A percentile compares a stretch with the other conserved stretches of the same genome.
These are phyloP conservation scores for Usnea hakonensis DNA, from an alignment of 495 filamentous ascomycete genomes.

Conservation along the genomic window DNA sequence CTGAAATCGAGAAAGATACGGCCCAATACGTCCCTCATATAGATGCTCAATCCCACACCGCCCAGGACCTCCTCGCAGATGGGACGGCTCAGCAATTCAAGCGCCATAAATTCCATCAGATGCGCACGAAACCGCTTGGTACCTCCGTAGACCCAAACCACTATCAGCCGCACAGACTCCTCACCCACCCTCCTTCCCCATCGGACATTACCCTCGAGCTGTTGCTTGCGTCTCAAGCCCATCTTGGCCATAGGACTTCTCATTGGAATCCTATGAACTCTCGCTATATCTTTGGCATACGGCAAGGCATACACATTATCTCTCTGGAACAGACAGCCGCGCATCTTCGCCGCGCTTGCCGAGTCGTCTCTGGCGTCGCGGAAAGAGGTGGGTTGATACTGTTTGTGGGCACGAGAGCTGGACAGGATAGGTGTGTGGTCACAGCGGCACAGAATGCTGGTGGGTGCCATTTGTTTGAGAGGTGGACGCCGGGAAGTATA, in stretches of 20 bases:
- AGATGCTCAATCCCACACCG: slow-evolving; percentile 16
- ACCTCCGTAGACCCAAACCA: slow-evolving; percentile 39
- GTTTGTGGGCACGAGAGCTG: slow-evolving; percentile 79
- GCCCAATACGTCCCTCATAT: slow-evolving; percentile 20
- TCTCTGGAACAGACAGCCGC: slow-evolving; percentile 78
- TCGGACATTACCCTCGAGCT: slow-evolving; percentile 82
- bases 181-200: slow-evolving; percentile 64
- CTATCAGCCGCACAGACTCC: slow-evolving; percentile 60
- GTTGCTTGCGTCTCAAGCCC: slow-evolving; percentile 80
- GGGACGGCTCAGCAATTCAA: slow-evolving; percentile 9
- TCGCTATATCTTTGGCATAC: slow-evolving; percentile 88
- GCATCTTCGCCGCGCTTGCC: slow-evolving; percentile 80
- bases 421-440: slow-evolving; percentile 71
- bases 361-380: slow-evolving; percentile 79
- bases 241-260: slow-evolving; percentile 86
- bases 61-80: slow-evolving; percentile 14
- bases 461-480: slow-evolving; percentile 84
- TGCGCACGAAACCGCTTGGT: slow-evolving; percentile 41
- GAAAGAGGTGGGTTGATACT: slow-evolving; percentile 77
- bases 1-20: slow-evolving; percentile 15
- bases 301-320: slow-evolving; percentile 89
- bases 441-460: slow-evolving; percentile 67
- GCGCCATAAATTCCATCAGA: slow-evolving; percentile 9
- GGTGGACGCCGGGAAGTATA: slow-evolving; percentile 87
- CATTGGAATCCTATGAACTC: slow-evolving; percentile 94